Conservation (phyloP, 2,329 filamentous ascomycete genomes). For the Sporothrix variecibatus region DNA sequence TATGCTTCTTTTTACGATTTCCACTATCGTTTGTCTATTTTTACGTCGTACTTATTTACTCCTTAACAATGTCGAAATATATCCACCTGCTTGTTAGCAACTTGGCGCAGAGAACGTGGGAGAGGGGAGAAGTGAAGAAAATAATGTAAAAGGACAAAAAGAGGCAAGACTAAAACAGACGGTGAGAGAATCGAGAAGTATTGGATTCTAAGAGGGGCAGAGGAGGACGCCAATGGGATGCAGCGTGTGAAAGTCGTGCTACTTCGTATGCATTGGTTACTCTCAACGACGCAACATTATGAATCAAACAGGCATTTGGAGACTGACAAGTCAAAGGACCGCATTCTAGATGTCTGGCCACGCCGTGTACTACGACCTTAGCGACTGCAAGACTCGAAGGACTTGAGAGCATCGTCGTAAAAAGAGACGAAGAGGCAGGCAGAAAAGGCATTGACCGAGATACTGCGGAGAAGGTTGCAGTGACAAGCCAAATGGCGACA, state of each 20-base stretch:
- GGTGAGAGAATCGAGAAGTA: not conserved
- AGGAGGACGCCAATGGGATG: not conserved
- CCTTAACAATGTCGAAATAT: not conserved
- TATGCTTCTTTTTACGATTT: slow-evolving; percentile 8
- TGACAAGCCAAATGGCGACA: not conserved
- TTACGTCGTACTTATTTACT: not conserved
- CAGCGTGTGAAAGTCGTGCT: not conserved
- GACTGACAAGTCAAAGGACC: not conserved
- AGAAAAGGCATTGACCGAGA: not conserved
- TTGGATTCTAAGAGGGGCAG: not conserved
- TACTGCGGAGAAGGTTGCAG: not conserved
- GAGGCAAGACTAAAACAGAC: not conserved
- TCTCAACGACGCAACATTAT: not conserved
- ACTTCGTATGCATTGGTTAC: not conserved
- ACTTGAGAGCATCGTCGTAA: not conserved
- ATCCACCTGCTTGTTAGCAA: not conserved
- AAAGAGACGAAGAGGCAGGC: not conserved
- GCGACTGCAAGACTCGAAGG: not conserved
- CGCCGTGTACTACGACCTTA: not conserved
- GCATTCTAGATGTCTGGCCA: not conserved
- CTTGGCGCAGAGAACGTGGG: not conserved
- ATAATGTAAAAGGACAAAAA: not conserved
- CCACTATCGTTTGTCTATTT: not conserved
- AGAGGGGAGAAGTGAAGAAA: not conserved
- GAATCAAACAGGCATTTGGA: not conserved